Percentiles rank a stretch among this genome's conserved stretches.
These are phyloP conservation scores for Penicillium hordei DNA, from an alignment of 2,329 filamentous ascomycete species.

Conservation along the genomic window DNA sequence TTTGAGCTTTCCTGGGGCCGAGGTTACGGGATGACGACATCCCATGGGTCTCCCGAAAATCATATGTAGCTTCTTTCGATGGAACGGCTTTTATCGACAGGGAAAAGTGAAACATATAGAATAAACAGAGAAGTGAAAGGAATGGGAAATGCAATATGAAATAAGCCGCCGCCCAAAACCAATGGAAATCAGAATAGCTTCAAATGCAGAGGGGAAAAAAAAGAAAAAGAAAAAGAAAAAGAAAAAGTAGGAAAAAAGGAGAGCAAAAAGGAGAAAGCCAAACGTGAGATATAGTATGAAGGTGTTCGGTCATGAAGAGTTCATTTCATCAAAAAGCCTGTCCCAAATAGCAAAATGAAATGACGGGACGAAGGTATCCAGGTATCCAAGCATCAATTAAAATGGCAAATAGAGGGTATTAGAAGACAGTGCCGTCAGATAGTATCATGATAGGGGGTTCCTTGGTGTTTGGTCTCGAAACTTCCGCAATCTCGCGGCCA, in stretches of 20 bases:
- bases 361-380: slow-evolving; percentile 9
- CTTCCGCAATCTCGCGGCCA: slow-evolving; percentile 91
- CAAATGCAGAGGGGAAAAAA: slow-evolving; percentile 4
- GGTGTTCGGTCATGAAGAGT: slow-evolving; percentile 11
- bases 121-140: not conserved
- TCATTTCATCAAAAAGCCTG: slow-evolving; percentile 34
- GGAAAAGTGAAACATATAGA: not conserved
- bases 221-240: slow-evolving; percentile 1
- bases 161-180: not conserved
- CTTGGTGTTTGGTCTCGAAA: slow-evolving; percentile 92
- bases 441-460: slow-evolving; percentile 95
- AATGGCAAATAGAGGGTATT: slow-evolving; percentile 35
- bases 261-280: slow-evolving; percentile 3
- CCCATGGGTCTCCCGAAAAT: slow-evolving; percentile 1
- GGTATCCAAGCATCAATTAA: slow-evolving; percentile 31
- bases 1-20: not conserved
- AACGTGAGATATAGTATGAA: slow-evolving; percentile 7
- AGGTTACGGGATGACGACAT: slow-evolving; percentile 23
- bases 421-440: slow-evolving; percentile 95
- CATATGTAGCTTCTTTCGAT: slow-evolving; percentile 1
- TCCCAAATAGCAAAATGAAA: slow-evolving; percentile 4
- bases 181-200: not conserved
- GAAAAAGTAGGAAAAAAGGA: not conserved
- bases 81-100: not conserved
- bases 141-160: not conserved